Conservation (phyloP, 441 rosid species). For the Syzygium syzygioides region DNA sequence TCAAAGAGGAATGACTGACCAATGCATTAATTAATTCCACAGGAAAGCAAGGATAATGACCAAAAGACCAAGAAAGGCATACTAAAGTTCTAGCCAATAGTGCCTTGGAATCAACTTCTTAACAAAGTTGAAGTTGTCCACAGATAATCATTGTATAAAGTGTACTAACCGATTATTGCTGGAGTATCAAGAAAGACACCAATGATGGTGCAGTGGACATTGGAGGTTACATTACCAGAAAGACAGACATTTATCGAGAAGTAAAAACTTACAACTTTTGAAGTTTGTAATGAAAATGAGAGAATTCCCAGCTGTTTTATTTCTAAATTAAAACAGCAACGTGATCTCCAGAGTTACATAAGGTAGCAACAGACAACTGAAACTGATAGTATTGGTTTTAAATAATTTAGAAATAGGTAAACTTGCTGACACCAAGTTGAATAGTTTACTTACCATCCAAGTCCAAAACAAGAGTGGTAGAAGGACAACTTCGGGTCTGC, state of each 20-base stretch:
- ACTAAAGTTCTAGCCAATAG: background rate
- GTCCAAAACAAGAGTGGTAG: constrained; percentile 89
- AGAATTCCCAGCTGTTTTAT: background rate
- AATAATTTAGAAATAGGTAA: background rate
- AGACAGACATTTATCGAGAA: background rate
- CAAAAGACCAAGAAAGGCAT: background rate
- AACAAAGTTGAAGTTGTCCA: background rate
- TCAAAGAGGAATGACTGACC: background rate
- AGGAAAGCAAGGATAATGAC: background rate
- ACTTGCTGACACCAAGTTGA: background rate
- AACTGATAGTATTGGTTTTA: background rate
- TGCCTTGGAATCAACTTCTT: background rate
- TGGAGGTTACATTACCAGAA: background rate
- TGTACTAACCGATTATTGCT: background rate
- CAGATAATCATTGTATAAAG: background rate
- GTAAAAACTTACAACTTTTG: background rate
- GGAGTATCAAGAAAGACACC: background rate
- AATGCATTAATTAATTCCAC: background rate
- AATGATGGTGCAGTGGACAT: background rate
- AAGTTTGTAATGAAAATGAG: background rate
- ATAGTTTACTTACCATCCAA: constrained; percentile 63
- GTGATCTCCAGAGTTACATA: background rate
- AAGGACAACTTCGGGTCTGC: constrained; percentile 98
- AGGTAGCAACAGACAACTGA: background rate
- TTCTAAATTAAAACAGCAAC: background rate